A percentile compares a stretch with the other conserved stretches of the same genome.
Conservation (phyloP, 148 eudicot genomes). For the Amaranthus cruentus region DNA sequence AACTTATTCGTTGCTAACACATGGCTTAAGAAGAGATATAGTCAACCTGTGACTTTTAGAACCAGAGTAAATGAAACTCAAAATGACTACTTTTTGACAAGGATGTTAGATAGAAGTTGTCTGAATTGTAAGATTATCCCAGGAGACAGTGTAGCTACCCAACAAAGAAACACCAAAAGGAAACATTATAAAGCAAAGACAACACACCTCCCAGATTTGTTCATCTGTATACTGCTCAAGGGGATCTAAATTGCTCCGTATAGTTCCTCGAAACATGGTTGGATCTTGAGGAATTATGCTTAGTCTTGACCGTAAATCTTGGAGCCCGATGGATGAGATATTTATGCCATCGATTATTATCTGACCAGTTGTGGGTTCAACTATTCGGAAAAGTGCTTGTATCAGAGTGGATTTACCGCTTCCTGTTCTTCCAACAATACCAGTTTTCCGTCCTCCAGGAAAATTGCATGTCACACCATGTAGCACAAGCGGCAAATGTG, state of each 20-base stretch:
- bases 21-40: too few species aligned
- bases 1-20: too few species aligned
- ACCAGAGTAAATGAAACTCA: too few species aligned
- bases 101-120: too few species aligned
- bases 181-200: background rate
- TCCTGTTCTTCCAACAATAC: conserved; percentile 27
- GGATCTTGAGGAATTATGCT: conserved; percentile 32
- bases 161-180: background rate
- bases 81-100: too few species aligned
- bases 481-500: conserved; percentile 18
- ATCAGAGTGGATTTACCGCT: conserved; percentile 18
- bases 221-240: conserved; percentile 22
- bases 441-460: conserved; percentile 23
- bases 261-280: conserved; percentile 26
- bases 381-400: conserved; percentile 13
- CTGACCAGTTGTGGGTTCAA: conserved; percentile 20
- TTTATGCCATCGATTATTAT: conserved; percentile 16
- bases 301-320: conserved; percentile 20
- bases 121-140: too few species aligned
- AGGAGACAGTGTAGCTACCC: too few species aligned
- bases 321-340: conserved; percentile 22
- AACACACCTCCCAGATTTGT: conserved; percentile 21
- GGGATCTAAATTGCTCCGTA: conserved; percentile 26
- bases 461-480: conserved; percentile 27
- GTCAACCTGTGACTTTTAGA: too few species aligned